These are phyloP conservation scores for Agaricus blazei DNA, from an alignment of 768 basidiomycete genomes.

Conservation along the genomic window DNA sequence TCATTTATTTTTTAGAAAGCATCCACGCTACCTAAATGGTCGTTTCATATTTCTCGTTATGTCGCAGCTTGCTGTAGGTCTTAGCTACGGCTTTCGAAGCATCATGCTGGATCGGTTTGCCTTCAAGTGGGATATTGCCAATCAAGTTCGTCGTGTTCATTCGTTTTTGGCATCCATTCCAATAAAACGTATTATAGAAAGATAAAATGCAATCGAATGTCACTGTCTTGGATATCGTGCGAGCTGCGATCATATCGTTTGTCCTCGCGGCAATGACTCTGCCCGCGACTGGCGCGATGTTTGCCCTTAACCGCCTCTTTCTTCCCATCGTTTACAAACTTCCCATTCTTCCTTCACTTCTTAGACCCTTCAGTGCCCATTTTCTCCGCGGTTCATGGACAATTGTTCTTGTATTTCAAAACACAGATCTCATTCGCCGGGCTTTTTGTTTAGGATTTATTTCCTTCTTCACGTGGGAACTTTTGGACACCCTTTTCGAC, in stretches of 20 bases:
- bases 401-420: slow-evolving; percentile 40
- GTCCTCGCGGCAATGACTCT: slow-evolving; percentile 36
- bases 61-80: slow-evolving; percentile 44
- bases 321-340: slow-evolving; percentile 51
- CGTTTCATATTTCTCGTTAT: slow-evolving; percentile 55
- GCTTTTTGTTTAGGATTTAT: slow-evolving; percentile 46
- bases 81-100: slow-evolving; percentile 48
- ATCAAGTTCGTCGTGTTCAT: slow-evolving; percentile 11
- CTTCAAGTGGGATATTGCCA: slow-evolving; percentile 34
- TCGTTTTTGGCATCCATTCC: background rate
- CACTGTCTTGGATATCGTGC: slow-evolving; percentile 17
- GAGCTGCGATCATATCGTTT: slow-evolving; percentile 31
- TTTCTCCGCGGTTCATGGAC: slow-evolving; percentile 57
- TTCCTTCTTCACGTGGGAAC: slow-evolving; percentile 60
- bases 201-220: slow-evolving; percentile 9
- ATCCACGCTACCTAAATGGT: slow-evolving; percentile 71
- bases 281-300: slow-evolving; percentile 34
- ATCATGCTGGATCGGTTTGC: slow-evolving; percentile 60
- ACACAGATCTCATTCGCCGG: slow-evolving; percentile 39
- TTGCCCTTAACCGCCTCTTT: slow-evolving; percentile 40
- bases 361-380: slow-evolving; percentile 62
- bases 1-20: slow-evolving; percentile 43
- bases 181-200: background rate
- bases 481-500: slow-evolving; percentile 56
- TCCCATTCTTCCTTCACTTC: slow-evolving; percentile 43